These are phyloP conservation scores for Populus davidiana DNA, from an alignment of 345 rosid genomes.

Conservation along the genomic window DNA sequence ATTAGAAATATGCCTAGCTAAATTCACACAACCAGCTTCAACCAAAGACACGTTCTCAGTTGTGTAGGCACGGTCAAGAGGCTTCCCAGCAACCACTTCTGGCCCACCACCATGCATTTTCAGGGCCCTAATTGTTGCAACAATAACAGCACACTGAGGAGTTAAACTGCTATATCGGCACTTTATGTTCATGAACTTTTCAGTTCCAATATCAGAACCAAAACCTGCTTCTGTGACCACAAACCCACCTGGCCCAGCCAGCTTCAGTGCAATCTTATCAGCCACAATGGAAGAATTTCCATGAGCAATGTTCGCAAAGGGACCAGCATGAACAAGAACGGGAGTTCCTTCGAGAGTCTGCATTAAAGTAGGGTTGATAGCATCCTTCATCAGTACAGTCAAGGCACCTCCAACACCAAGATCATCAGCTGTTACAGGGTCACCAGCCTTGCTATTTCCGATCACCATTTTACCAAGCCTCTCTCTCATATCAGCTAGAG, in stretches of 20 bases:
- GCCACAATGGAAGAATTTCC: constrained; percentile 98
- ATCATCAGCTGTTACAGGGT: constrained; percentile 94
- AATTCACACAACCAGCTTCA: constrained; percentile 93
- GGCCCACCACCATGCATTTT: constrained; percentile 99
- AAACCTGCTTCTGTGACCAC: constrained; percentile 99
- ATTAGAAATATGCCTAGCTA: constrained; percentile 85
- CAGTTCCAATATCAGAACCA: constrained; percentile 96
- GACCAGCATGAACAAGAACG: constrained; percentile 97
- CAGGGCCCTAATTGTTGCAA: constrained; percentile 95
- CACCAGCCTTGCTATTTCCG: constrained; percentile 93
- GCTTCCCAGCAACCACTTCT: constrained; percentile 91
- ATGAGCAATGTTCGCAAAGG: constrained; percentile 97
- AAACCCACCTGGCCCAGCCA: constrained; percentile 94
- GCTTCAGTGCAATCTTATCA: constrained; percentile 89
- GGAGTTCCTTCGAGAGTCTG: constrained; percentile 99
- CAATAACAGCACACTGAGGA: constrained; percentile 95
- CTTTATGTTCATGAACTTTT: constrained; percentile 96
- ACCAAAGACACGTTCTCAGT: constrained; percentile 85
- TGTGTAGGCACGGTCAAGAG: constrained; percentile 83
- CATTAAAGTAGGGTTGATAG: constrained; percentile 94
- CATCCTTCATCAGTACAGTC: constrained; percentile 95
- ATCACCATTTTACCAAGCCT: constrained; percentile 96
- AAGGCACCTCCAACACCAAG: constrained; percentile 98
- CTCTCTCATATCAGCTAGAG: constrained; percentile 96
- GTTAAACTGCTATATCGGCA: constrained; percentile 81